Percentiles rank a stretch among this genome's conserved stretches.
phyloP scores from a whole-genome alignment of 1,284 basidiomycete genomes.

The Spongiforma sp. region DNA sequence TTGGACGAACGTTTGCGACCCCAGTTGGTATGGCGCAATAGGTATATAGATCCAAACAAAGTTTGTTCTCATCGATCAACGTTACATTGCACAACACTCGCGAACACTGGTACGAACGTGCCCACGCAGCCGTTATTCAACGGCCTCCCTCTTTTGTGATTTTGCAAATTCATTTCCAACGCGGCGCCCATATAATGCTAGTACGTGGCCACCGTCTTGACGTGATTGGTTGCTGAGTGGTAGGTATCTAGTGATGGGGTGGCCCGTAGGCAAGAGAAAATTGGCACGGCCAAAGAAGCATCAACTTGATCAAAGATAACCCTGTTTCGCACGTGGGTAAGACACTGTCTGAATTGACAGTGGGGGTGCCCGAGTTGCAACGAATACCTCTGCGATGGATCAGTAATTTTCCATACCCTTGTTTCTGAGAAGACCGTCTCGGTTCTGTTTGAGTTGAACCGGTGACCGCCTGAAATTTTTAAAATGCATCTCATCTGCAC shows the following conservation, averaged over 20 bases:
- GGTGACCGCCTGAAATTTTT: no score
- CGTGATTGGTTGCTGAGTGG: not conserved
- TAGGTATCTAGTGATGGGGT: not conserved
- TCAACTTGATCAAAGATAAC: no score
- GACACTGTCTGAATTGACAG: no score
- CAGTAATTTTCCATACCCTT: no score
- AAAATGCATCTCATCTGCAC: no score
- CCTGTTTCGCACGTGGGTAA: no score
- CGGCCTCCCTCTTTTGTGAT: not conserved
- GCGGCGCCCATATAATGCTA: not conserved
- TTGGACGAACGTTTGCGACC: conserved; percentile 3
- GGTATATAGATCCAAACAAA: no score
- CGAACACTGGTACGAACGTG: not conserved
- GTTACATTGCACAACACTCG: not conserved
- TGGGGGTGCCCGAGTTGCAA: no score
- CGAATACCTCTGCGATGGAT: no score
- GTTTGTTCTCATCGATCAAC: no score
- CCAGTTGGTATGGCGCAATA: not conserved
- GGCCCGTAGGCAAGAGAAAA: not conserved
- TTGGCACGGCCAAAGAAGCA: not conserved
- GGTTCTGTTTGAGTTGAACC: no score
- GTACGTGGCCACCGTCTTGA: not conserved
- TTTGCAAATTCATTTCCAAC: not conserved
- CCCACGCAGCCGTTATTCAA: not conserved
- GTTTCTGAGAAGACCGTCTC: no score